Base-by-base conservation (phyloP, 805 yeast genomes). In the Suhomyces faveliae region DNA sequence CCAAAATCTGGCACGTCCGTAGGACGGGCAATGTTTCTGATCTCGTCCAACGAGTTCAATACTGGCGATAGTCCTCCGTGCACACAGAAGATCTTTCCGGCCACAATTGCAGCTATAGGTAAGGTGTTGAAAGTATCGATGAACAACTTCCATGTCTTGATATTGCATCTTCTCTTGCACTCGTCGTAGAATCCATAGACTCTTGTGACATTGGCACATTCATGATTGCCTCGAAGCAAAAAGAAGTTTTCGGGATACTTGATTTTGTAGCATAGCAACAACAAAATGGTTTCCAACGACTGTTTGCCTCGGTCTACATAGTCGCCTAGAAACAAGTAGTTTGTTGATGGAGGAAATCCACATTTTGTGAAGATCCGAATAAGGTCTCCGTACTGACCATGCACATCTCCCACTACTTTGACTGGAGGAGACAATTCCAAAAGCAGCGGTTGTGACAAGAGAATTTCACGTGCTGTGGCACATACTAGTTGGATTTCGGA, bases 241-340 rank as follows among this genome's bases (percentile, higher is more conserved):
- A 92, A 94, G 67, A 94, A 91, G 69, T 92, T 92, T 61, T 94
- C 97, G 0, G 99, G 98, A 61, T 90, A 92, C 66, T 92, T 92
- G 67, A 94, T 91, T 66, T 94, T 94, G 73, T 89, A 94, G 67
- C 97, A 91, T 45, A 94, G 74, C 51, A 94, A 73, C 42, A 94
- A 73, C 51, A 92, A 71, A 19, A 94, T 90, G 0, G 99, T 94
- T 66, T 94, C 99, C 48, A 94, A 72, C 3, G 95, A 85, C 69
- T 94, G 99, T 67, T 94, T 94, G 49, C 99, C 99, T 56, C 99
- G 79, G 70, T 94, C 99, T 42, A 94, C 99, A 66, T 94, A 94
- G 70, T 94, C 99, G 23, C 99, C 99, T 41, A 94, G 69, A 59
- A 94, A 92, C 55, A 94, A 71, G 68, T 90, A 94, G 67, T 94